Percentiles rank a stretch among this genome's conserved stretches.
phyloP scores from a whole-genome alignment of 371 early-diverging fungal genomes.

The Coelomomyces lativittatus region DNA sequence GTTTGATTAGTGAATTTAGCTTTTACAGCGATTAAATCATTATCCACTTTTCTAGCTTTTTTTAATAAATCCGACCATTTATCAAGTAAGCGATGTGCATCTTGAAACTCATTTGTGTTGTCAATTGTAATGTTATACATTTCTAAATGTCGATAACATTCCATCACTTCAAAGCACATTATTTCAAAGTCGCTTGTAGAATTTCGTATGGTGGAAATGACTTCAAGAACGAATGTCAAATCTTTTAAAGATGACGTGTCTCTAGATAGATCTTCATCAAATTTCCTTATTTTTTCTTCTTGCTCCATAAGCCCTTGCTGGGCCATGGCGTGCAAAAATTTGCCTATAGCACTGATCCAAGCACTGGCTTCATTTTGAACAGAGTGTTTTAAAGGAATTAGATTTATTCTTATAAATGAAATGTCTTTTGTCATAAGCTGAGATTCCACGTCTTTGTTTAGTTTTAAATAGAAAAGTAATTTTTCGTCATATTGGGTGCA shows the following conservation, averaged over 20 bases:
- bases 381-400: slow-evolving; percentile 18
- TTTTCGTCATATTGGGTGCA: slow-evolving; percentile 31
- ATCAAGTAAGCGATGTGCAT: slow-evolving; percentile 11
- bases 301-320: slow-evolving; percentile 11
- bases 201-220: slow-evolving; percentile 19
- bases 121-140: slow-evolving; percentile 22
- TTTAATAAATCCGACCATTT: slow-evolving; percentile 17
- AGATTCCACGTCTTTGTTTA: slow-evolving; percentile 27
- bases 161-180: slow-evolving; percentile 20
- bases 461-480: slow-evolving; percentile 26
- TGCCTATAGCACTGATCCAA: slow-evolving; percentile 36
- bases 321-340: slow-evolving; percentile 18
- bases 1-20: slow-evolving; percentile 36
- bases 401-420: slow-evolving; percentile 24
- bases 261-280: slow-evolving; percentile 14
- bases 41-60: slow-evolving; percentile 18
- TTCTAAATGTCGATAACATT: slow-evolving; percentile 24
- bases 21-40: slow-evolving; percentile 23
- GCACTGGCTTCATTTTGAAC: slow-evolving; percentile 24
- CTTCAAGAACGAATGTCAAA: slow-evolving; percentile 31
- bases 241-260: slow-evolving; percentile 29
- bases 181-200: slow-evolving; percentile 28
- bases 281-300: slow-evolving; percentile 10
- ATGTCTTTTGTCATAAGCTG: slow-evolving; percentile 17
- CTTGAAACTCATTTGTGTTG: slow-evolving; percentile 7